Evolutionary conservation across 331 rosid species (phyloP), one percentile per base, ranked within the genome.

Genomic region (Malus hybrid): DNA sequence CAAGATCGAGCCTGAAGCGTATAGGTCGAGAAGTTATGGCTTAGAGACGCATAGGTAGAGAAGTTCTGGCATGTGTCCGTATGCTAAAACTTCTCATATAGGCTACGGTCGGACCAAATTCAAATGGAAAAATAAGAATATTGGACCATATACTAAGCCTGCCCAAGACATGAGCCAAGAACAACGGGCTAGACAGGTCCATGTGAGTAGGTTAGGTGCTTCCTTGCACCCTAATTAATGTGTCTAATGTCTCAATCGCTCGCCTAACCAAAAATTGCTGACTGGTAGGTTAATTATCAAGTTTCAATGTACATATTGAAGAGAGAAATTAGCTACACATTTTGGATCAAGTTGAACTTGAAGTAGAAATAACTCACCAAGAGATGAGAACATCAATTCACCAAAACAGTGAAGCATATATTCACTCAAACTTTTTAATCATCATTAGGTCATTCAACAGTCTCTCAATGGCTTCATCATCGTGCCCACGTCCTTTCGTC

Each of bases 391-490:
- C 0, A 39, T 39, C 46, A 39, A 39, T 10, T 39, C 13, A 39
- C 4, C 46, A 39, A 39, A 39, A 39, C 46, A 10, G 46, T 39
- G 46, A 39, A 39, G 46, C 13, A 39, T 39, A 39, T 39, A 39
- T 39, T 73, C 46, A 73, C 66, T 73, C 77, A 19, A 61, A 61
- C 42, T 61, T 73, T 29, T 73, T 73, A 12, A 61, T 13, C 77
- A 61, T 73, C 4, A 61, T 6, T 28, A 73, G 46, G 46, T 61
- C 77, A 15, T 28, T 26, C 46, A 73, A 62, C 69, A 73, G 42
- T 73, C 69, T 74, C 63, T 74, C 77, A 10, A 74, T 3, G 16
- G 69, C 77, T 39, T 61, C 60, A 18, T 70, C 74, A 24, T 73
- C 69, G 34, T 73, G 77, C 28, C 68, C 42, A 16, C 77, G 69